Base-by-base conservation (phyloP, 2,329 filamentous ascomycete species). In the Apiospora aurea region DNA sequence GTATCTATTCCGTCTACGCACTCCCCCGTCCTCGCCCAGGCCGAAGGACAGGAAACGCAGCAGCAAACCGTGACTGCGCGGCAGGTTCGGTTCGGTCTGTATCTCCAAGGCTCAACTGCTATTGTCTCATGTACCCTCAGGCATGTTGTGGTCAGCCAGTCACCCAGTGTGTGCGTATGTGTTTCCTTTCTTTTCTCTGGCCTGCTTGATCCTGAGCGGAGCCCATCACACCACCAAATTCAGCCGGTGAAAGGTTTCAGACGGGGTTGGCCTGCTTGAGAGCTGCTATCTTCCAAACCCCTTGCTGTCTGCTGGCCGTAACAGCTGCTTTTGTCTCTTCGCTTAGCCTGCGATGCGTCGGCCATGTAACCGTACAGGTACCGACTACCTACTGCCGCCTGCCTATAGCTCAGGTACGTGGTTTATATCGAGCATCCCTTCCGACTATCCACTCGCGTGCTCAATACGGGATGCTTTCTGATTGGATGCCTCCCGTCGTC, bases 211-310 rank as follows among this genome's bases (percentile, higher is more conserved):
- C 38, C 57, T 38, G 24, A 64, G 57, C 57, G 57, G 57, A 64
- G 57, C 57, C 34, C 57, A 41, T 64, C 57, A 64, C 57, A 64
- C 57, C 57, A 64, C 34, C 57, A 21, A 18, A 41, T 64, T 64
- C 57, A 64, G 57, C 57, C 34, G 57, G 57, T 64, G 34, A 64
- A n/a, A 14, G 57, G 57, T 41, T 41, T 64, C 57, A 64, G 57
- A 64, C 18, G 57, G 34, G 57, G 57, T 21, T 41, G 57, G 34
- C 57, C 57, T 64, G 57, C 34, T 41, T n/a, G 57, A 14, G 41
- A 4, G 18, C 10, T 41, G 34, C 34, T 41, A 41, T 41, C 10
- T 41, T 41, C 18, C 57, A 6, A n/a, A 64, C 41, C 11, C 34
- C 34, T 57, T 57, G 51, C 26, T 34, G 6, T 57, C 24, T 6